Evolutionary conservation across 2,329 filamentous ascomycete genomes (phyloP), one percentile per base, ranked within the genome.

Genomic region (Ascochyta viciae-villosae): DNA sequence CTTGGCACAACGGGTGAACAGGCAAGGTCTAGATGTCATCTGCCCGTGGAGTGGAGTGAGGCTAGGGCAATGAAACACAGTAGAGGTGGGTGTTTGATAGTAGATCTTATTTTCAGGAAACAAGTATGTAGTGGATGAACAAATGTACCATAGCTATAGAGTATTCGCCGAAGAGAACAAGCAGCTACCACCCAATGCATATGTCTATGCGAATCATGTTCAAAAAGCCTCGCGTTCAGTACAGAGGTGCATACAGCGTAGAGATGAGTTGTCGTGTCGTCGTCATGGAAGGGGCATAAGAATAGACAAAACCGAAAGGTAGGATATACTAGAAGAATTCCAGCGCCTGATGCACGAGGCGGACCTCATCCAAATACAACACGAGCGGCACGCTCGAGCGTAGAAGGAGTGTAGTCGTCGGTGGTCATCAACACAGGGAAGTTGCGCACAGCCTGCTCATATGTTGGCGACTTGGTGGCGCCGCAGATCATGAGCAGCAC

Each of bases 401-500:
- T 67, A 29, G 57, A 46, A 4, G 70, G 63, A 1, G 64, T 69
- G 42, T 75, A 75, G 31, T 72, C 63, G 31, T 66, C 65, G 39
- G 68, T 57, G 2, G 68, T 62, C 13, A 74, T 51, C 0, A 75
- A 45, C 2, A 64, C 67, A 1, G 73, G 68, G 19, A 74, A 71
- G 13, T 70, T 66, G 22, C 46, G 51, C 10, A 71, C 38, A 7
- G 62, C 67, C 7, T 66, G 49, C 24, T 62, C 59, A n/a, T 73
- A 68, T 1, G 40, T 42, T 16, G 58, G 57, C 9, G 50, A 55
- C 10, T 43, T 47, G 3, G 47, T 37, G 6, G 61, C 59, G n/a
- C 66, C 64, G 26, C 65, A 65, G 26, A 70, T 52, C 6, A 75
- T 61, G 4, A 76, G 52, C 5, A 75, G 44, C 6, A 74, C 49